Evolutionary conservation across 371 early-diverging fungal genomes (phyloP).

Genomic region (Mortierella sp.): DNA sequence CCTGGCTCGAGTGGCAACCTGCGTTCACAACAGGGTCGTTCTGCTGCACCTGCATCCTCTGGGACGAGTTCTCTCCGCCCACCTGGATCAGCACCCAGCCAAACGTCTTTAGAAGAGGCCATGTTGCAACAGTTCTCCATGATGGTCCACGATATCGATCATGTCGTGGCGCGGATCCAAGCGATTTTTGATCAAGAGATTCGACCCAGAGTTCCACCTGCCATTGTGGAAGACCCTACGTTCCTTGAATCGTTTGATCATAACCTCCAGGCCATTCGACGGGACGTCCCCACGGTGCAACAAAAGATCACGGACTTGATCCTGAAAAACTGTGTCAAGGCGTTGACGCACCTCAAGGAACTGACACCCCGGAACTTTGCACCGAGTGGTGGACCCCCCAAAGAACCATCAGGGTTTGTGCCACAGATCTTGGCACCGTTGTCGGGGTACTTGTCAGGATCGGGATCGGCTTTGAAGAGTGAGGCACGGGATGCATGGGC

Average conservation of each 20-base stretch:
- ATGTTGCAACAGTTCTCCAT: slow-evolving; percentile 40
- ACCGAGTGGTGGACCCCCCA: slow-evolving; percentile 55
- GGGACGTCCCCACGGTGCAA: slow-evolving; percentile 57
- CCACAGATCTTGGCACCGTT: slow-evolving; percentile 67
- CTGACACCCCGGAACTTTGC: slow-evolving; percentile 51
- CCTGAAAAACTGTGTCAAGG: slow-evolving; percentile 64
- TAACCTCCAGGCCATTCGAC: slow-evolving; percentile 20
- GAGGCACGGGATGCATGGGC: slow-evolving; percentile 25
- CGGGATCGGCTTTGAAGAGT: slow-evolving; percentile 24
- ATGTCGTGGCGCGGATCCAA: slow-evolving; percentile 18
- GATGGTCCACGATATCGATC: slow-evolving; percentile 37
- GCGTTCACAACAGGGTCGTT: slow-evolving; percentile 15
- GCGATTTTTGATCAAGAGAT: slow-evolving; percentile 27
- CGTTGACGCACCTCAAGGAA: slow-evolving; percentile 62
- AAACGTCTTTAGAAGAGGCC: slow-evolving; percentile 21
- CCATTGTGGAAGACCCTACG: slow-evolving; percentile 36
- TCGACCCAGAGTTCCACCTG: slow-evolving; percentile 28
- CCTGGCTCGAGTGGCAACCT: slow-evolving; percentile 20
- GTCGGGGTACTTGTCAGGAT: slow-evolving; percentile 54
- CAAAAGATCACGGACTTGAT: slow-evolving; percentile 60
- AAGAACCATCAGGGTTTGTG: slow-evolving; percentile 71
- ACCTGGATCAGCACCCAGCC: slow-evolving; percentile 19
- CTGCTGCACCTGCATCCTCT: slow-evolving; percentile 17
- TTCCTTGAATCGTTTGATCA: slow-evolving; percentile 32
- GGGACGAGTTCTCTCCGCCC: slow-evolving; percentile 13